Evolutionary conservation across 306 rosid species (phyloP), one percentile per base, ranked within the genome.

Genomic region (Dalbergia oliveri): DNA sequence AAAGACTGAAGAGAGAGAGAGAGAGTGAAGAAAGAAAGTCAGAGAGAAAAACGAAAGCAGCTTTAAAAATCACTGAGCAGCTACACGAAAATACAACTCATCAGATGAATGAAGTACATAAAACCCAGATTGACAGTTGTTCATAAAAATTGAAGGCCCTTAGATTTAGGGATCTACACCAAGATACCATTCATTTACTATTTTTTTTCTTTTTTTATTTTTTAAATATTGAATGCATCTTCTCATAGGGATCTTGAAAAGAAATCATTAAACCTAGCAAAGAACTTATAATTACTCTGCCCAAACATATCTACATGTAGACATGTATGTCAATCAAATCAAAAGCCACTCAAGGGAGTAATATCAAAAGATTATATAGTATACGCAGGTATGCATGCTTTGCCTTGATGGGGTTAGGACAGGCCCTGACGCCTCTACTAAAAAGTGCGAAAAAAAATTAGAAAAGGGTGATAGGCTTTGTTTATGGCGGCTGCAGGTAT

Each of bases 401-500:
- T 33, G 73, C 70, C 60, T 78, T 72, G 76, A 73, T 66, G 54
- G 83, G 84, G 79, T 49, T 39, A 11, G 73, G 82, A 76, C 82
- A 86, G 57, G 4, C 9, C 69, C 88, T 71, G 82, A 81, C 81
- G 81, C 51, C 80, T 76, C 76, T 81, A 69, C 53, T 34, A 49
- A 71, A 70, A 82, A 79, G 81, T 65, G 81, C 35, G 14, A 63
- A 78, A 65, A 84, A 79, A 37, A 37, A 37, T 37, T 37, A 37
- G 50, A 66, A 80, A 49, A 67, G 43, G 58, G 5, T 33, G 44
- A 61, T 14, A 83, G 86, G 80, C 26, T 8, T 44, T 50, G 73
- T 84, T 69, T 57, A 84, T 71, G 97, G 96, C 92, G 98, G 99
- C 99, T 95, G 77, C 84, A 82, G 87, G 54, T 69, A 37, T 53